These are phyloP conservation scores for Aspergillus latus DNA, from an alignment of 2,329 filamentous ascomycete species.

Conservation along the genomic window DNA sequence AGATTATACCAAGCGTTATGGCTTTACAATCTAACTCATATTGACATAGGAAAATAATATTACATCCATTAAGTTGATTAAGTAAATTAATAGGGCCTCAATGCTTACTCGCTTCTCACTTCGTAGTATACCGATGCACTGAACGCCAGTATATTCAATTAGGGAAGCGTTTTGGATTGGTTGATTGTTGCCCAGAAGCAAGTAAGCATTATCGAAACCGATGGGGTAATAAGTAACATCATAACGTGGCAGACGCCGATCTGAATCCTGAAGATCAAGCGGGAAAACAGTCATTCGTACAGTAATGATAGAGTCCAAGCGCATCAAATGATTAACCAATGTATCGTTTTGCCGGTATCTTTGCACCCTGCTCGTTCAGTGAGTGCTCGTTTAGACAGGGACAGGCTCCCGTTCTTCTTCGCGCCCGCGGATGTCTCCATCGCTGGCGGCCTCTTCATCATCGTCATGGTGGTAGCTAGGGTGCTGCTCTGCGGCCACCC, in stretches of 20 bases:
- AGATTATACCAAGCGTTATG: no score
- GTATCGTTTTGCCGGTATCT: slow-evolving; percentile 1
- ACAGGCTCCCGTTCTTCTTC: slow-evolving; percentile 38
- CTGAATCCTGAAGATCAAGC: slow-evolving; percentile 3
- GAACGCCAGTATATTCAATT: not conserved
- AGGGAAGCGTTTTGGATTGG: not conserved
- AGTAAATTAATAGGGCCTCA: not conserved
- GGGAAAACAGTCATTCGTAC: slow-evolving; percentile 6
- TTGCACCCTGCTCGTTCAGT: slow-evolving; percentile 3
- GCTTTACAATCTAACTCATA: not conserved
- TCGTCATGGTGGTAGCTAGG: slow-evolving; percentile 46
- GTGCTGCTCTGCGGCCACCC: slow-evolving; percentile 71
- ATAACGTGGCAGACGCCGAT: slow-evolving; percentile 16
- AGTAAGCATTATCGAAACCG: slow-evolving; percentile 1
- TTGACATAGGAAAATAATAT: slow-evolving; percentile 14
- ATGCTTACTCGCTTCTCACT: not conserved
- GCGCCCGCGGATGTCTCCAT: slow-evolving; percentile 37
- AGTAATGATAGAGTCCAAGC: slow-evolving; percentile 10
- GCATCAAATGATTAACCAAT: slow-evolving; percentile 15
- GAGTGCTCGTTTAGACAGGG: slow-evolving; percentile 12
- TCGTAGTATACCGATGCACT: not conserved
- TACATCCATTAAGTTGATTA: slow-evolving; percentile 22
- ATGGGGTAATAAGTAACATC: slow-evolving; percentile 11
- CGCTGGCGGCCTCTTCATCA: slow-evolving; percentile 39
- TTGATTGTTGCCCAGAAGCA: not conserved